Evolutionary conservation across 345 rosid genomes (phyloP).

Genomic region (Rhizophora apiculata): DNA sequence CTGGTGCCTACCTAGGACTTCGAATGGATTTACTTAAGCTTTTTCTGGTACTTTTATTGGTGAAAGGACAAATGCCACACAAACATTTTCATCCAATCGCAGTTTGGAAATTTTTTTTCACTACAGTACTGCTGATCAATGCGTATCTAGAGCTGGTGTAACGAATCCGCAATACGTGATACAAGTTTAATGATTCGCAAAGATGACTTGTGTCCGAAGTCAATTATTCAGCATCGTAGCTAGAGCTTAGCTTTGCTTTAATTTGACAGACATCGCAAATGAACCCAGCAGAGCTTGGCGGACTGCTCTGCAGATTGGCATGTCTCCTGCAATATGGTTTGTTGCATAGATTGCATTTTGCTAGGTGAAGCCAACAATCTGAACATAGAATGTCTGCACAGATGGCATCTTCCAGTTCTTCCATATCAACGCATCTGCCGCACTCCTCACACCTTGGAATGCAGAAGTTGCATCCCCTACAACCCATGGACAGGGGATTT

Average conservation of each 20-base stretch:
- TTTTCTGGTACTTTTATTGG: no score
- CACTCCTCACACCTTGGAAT: conserved; percentile 69
- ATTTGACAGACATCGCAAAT: conserved; percentile 54
- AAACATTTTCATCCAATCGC: no score
- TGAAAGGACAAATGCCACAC: no score
- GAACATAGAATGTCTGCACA: conserved; percentile 53
- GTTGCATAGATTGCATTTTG: conserved; percentile 70
- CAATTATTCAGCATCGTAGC: conserved; percentile 18
- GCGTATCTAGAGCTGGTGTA: neutral
- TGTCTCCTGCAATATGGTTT: conserved; percentile 63
- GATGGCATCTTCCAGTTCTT: conserved; percentile 47
- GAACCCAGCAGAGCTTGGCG: conserved; percentile 31
- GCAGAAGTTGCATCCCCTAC: conserved; percentile 62
- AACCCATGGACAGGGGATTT: conserved; percentile 18
- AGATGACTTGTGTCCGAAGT: neutral
- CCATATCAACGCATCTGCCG: conserved; percentile 40
- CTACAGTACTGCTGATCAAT: no score
- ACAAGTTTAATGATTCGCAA: neutral
- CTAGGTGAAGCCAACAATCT: conserved; percentile 67
- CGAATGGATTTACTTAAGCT: no score
- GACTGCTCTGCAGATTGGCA: conserved; percentile 11
- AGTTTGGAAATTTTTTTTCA: no score
- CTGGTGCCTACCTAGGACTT: no score
- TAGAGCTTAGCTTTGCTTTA: conserved; percentile 18
- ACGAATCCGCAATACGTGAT: neutral